Percentiles rank a stretch among this genome's conserved stretches.
Evolutionary conservation across 1,284 basidiomycete genomes (phyloP).

Genomic region (Grifola frondosa): DNA sequence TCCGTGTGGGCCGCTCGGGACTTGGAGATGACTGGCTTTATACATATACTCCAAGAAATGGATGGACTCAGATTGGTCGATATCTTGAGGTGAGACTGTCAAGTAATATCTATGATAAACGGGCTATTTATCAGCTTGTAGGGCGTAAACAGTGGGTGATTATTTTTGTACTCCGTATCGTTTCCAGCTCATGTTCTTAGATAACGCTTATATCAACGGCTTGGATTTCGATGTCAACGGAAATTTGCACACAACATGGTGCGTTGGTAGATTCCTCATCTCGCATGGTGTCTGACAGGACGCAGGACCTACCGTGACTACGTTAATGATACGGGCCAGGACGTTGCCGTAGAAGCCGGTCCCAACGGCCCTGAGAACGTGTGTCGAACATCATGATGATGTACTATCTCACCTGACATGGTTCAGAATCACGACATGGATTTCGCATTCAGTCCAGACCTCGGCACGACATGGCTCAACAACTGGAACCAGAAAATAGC

Average conservation of each 20-base stretch:
- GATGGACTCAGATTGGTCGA: constrained; percentile 37
- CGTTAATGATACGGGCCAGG: constrained; percentile 40
- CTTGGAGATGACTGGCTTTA: constrained; percentile 46
- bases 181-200: constrained; percentile 23
- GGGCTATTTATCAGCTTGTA: constrained; percentile 10
- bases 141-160: constrained; percentile 39
- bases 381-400: constrained; percentile 5
- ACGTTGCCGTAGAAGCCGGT: constrained; percentile 43
- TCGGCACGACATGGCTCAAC: constrained; percentile 38
- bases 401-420: background rate
- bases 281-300: background rate
- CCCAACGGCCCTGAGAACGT: constrained; percentile 48
- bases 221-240: constrained; percentile 39
- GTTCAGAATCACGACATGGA: constrained; percentile 44
- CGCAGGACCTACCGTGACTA: constrained; percentile 45
- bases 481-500: constrained; percentile 40
- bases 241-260: constrained; percentile 40
- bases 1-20: constrained; percentile 42
- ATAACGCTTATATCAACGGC: constrained; percentile 47
- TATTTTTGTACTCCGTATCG: too few species aligned
- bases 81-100: too few species aligned
- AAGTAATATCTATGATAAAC: too few species aligned
- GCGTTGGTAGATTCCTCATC: background rate
- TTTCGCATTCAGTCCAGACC: constrained; percentile 37
- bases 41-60: constrained; percentile 33